Evolutionary conservation across 257 asterid species (phyloP).

Genomic region (Gentiana macrophylla): DNA sequence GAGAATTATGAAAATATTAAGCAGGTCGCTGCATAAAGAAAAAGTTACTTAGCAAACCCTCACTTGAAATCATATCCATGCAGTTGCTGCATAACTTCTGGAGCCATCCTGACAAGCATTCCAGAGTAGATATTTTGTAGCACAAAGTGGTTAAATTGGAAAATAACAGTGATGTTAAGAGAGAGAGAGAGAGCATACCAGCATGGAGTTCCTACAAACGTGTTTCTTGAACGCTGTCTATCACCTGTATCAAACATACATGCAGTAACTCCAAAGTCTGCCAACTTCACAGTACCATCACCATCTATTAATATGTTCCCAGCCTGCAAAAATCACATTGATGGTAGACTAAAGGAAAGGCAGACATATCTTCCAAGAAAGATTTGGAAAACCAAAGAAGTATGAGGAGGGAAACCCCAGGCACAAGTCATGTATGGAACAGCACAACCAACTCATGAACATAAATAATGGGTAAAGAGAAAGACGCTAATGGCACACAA

Average conservation of each 20-base stretch:
- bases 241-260: constrained; percentile 97
- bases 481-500: not conserved
- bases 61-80: constrained; percentile 99
- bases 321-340: constrained; percentile 46
- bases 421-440: not conserved
- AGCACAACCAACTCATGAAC: not conserved
- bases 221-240: constrained; percentile 95
- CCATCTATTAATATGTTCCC: constrained; percentile 89
- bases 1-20: constrained; percentile 12
- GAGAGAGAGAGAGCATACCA: constrained; percentile 38
- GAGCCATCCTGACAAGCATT: constrained; percentile 82
- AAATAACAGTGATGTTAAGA: not conserved
- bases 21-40: constrained; percentile 6
- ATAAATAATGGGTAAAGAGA: not conserved
- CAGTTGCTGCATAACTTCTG: constrained; percentile 98
- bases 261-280: constrained; percentile 98
- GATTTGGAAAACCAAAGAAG: not conserved
- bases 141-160: too few relatives aligned
- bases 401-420: not conserved
- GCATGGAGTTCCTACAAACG: constrained; percentile 99
- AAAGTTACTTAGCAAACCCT: constrained; percentile 18
- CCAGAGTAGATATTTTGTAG: constrained; percentile 1
- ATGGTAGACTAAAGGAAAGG: constrained; percentile 6
- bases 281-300: constrained; percentile 71
- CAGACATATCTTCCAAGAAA: not conserved